Conservation (phyloP, 176 grass and related monocot species). For the Bromus sterilis region DNA sequence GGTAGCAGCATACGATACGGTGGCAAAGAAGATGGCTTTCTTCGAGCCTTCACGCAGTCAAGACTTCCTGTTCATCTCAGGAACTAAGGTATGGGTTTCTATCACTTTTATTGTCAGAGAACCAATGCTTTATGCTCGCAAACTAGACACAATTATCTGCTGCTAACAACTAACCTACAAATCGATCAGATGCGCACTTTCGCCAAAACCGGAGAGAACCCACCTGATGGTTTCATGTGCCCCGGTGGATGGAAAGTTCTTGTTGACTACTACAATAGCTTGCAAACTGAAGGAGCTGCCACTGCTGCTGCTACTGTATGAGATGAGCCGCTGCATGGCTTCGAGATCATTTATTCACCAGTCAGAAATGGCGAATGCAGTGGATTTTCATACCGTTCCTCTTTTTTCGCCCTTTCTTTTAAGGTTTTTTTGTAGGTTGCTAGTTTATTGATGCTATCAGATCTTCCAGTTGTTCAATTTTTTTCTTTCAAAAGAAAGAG, state of each 20-base stretch:
- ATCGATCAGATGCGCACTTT: slow-evolving; percentile 73
- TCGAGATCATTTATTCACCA: not conserved
- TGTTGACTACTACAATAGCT: slow-evolving; percentile 79
- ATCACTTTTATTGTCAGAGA: not conserved
- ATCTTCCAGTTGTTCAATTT: not conserved
- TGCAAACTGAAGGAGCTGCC: slow-evolving; percentile 53
- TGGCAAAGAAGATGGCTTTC: slow-evolving; percentile 87
- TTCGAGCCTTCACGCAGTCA: slow-evolving; percentile 84
- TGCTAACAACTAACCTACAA: not conserved
- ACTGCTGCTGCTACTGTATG: slow-evolving; percentile 1
- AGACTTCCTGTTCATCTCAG: slow-evolving; percentile 97
- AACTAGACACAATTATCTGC: not conserved
- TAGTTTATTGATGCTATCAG: slow-evolving; percentile 18
- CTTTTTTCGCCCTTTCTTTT: not conserved
- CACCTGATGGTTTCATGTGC: slow-evolving; percentile 96
- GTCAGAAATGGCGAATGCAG: not conserved
- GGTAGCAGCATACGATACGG: slow-evolving; percentile 84
- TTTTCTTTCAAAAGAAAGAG: not conserved
- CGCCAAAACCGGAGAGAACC: slow-evolving; percentile 81
- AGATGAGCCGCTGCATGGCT: slow-evolving; percentile 8
- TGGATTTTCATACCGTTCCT: not conserved
- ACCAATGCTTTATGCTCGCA: not conserved
- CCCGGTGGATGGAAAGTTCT: slow-evolving; percentile 91
- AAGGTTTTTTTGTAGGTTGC: not conserved
- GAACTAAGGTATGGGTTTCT: slow-evolving; percentile 71